Percentiles rank a stretch among this genome's conserved stretches.
These are phyloP conservation scores for Macrotyloma uniflorum DNA, from an alignment of 306 rosid species.

Conservation along the genomic window DNA sequence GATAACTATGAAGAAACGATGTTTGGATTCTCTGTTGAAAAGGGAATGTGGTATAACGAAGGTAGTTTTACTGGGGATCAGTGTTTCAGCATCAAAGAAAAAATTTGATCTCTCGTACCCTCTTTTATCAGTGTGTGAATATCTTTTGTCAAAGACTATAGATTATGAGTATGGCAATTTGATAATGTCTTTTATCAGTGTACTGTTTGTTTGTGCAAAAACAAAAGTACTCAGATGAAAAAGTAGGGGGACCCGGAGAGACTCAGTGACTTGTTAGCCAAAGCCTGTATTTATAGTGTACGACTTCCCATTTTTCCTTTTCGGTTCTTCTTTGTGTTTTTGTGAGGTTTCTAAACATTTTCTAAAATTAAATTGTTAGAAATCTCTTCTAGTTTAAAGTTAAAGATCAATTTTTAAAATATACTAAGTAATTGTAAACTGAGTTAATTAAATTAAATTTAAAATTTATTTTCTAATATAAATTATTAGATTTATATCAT, in stretches of 20 bases:
- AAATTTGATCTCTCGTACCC: slow-evolving; percentile 27
- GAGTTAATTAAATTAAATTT: too few species aligned
- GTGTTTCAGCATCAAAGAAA: slow-evolving; percentile 40
- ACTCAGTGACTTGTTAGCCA: slow-evolving; percentile 39
- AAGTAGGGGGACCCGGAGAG: slow-evolving; percentile 42
- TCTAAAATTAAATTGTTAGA: neutral
- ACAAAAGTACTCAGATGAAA: slow-evolving; percentile 32
- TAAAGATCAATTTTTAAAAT: too few species aligned
- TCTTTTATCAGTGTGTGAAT: slow-evolving; percentile 36
- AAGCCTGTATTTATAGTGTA: slow-evolving; percentile 33
- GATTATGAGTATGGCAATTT: slow-evolving; percentile 35
- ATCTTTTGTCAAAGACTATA: slow-evolving; percentile 37
- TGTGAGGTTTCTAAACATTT: neutral
- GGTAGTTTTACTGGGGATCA: slow-evolving; percentile 43
- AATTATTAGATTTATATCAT: too few species aligned
- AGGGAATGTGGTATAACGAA: slow-evolving; percentile 38
- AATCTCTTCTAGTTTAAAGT: too few species aligned
- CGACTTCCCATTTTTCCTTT: slow-evolving; percentile 27
- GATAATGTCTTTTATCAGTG: slow-evolving; percentile 36
- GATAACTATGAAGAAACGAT: slow-evolving; percentile 34
- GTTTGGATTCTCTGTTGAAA: slow-evolving; percentile 44
- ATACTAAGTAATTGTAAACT: too few species aligned
- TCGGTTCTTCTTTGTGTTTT: slow-evolving; percentile 29
- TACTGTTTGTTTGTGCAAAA: slow-evolving; percentile 36
- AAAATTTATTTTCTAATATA: too few species aligned